phyloP scores from a whole-genome alignment of 306 rosid species.

The Inga oerstediana region DNA sequence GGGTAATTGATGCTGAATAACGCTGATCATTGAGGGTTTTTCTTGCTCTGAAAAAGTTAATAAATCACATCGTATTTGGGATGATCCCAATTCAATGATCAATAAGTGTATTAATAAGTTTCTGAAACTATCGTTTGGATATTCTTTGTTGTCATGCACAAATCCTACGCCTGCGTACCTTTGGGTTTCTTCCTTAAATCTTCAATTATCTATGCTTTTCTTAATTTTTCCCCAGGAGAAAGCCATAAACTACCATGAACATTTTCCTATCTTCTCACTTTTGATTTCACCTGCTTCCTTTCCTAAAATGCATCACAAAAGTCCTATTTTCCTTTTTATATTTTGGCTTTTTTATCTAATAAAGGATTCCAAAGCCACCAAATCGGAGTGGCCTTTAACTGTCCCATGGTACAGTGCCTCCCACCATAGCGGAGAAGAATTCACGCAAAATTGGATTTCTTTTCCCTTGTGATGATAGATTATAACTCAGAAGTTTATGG shows the following conservation, averaged over 20 bases:
- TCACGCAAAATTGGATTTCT: not conserved
- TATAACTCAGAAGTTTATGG: not conserved
- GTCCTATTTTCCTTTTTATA: not conserved
- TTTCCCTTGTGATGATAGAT: not conserved
- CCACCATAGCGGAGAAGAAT: not conserved
- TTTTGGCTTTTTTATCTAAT: not conserved
- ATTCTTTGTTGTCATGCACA: not conserved
- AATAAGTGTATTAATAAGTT: not conserved
- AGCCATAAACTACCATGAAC: not conserved
- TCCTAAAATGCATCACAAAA: not conserved
- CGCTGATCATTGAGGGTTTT: not conserved
- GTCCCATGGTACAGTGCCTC: not conserved
- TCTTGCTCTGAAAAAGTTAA: not conserved
- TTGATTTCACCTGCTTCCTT: slow-evolving; percentile 10
- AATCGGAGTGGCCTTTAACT: not conserved
- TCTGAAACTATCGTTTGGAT: not conserved
- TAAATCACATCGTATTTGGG: not conserved
- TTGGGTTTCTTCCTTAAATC: not conserved
- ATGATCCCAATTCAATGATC: not conserved
- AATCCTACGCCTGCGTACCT: not conserved
- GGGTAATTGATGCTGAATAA: not conserved
- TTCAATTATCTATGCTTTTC: not conserved
- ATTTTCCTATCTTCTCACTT: not conserved
- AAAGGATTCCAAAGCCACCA: not conserved
- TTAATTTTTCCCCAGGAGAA: not conserved